Evolutionary conservation across 108 stramenopile species (phyloP), one percentile per base, ranked within the genome.

Genomic region (Fragilaria radians): DNA sequence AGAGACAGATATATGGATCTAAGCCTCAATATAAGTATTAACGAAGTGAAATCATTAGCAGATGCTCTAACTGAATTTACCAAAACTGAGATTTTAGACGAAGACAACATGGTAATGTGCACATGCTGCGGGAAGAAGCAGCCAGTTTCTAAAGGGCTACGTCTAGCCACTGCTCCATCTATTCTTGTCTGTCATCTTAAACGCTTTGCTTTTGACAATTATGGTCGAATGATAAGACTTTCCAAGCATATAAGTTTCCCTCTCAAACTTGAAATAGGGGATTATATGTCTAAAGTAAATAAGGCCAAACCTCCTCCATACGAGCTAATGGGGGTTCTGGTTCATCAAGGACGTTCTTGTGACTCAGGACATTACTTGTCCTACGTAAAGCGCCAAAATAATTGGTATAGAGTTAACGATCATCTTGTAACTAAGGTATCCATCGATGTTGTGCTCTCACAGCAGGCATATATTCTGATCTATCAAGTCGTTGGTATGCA

Each of bases 1-100:
- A 66, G 88, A 59, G 91, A 93, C 61, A 65, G 88, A 34, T 93
- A 89, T 52, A 89, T 93, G 91, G 91, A 93, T 56, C 72, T 93
- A 22, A 83, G 81, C 55, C 62, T 93, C 3, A 88, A 93, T 54
- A 88, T 93, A 50, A 71, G 77, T 48, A 72, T 76, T 59, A 48
- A 57, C 1, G 56, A 76, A 17, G 76, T 88, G 45, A 55, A 52
- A 17, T 81, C 74, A 31, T 53, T 93, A 29, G 65, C 71, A 30
- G 73, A 73, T 55, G 91, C 91, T 22, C 67, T 93, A 30, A 69
- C 59, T 23, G 69, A 88, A 24, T 93, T 89, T 55, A 93, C 88
- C 34, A 67, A 77, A 59, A 70, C 81, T 28, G 91, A 93, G 68
- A 63, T 65, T 23, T 55, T 93, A 24, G 72, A 75, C 26, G 68